These are phyloP conservation scores for Aspergillus conjunctus DNA, from an alignment of 495 filamentous ascomycete genomes.

Conservation along the genomic window DNA sequence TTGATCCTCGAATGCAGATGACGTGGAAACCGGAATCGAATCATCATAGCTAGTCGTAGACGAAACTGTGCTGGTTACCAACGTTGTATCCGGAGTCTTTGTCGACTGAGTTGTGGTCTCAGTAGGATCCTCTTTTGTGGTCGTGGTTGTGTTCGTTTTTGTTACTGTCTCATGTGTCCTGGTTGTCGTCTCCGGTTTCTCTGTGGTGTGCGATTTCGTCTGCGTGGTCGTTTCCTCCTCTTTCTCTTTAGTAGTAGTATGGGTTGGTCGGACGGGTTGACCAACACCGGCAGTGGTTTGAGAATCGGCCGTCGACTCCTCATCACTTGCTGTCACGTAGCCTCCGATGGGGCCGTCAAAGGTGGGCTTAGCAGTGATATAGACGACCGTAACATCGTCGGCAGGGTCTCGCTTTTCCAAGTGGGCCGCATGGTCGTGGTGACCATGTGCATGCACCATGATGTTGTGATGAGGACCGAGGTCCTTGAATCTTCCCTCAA, in stretches of 20 bases:
- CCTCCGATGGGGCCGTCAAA: conserved; percentile 60
- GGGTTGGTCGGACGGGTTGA: conserved; percentile 26
- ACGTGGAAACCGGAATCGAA: conserved; percentile 14
- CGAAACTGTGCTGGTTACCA: conserved; percentile 19
- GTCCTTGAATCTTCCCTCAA: background rate
- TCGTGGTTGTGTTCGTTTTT: conserved; percentile 29
- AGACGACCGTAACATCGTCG: conserved; percentile 44
- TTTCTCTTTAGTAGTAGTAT: conserved; percentile 3
- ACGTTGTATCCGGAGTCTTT: conserved; percentile 5
- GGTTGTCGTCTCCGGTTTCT: conserved; percentile 14
- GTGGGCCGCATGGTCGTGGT: conserved; percentile 29
- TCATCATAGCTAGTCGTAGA: conserved; percentile 31
- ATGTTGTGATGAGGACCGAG: background rate
- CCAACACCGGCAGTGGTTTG: conserved; percentile 22
- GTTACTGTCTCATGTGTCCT: conserved; percentile 23
- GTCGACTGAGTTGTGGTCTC: conserved; percentile 24
- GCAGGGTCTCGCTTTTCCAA: conserved; percentile 31
- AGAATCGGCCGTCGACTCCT: conserved; percentile 16
- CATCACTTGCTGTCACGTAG: conserved; percentile 47
- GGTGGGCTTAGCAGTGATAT: conserved; percentile 56
- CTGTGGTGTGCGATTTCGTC: conserved; percentile 16
- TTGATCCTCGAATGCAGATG: conserved; percentile 10
- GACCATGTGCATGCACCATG: conserved; percentile 33
- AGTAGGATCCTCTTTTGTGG: conserved; percentile 17
- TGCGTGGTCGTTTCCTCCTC: conserved; percentile 22